Evolutionary conservation across 2,329 filamentous ascomycete species (phyloP).

Genomic region (Aotearoamyces nothofagi): DNA sequence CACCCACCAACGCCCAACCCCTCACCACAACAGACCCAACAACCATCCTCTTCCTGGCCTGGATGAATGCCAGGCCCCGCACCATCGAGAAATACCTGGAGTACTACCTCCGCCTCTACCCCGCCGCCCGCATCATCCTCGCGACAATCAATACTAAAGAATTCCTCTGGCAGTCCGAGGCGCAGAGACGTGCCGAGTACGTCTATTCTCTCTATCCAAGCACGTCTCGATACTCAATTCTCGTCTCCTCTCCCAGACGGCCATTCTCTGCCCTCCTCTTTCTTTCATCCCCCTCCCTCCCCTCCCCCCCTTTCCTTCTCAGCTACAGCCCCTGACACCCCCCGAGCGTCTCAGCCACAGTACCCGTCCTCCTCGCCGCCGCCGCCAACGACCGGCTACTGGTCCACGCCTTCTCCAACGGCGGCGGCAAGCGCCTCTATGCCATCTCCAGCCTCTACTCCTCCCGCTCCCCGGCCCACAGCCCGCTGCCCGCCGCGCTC

Average conservation of each 20-base stretch:
- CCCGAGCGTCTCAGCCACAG: background rate
- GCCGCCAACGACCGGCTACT: conserved; percentile 21
- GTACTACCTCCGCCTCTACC: conserved; percentile 34
- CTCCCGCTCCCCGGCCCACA: conserved; percentile 4
- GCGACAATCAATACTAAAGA: conserved; percentile 30
- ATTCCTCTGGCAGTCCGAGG: conserved; percentile 24
- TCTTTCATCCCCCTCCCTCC: no score
- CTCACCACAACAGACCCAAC: conserved; percentile 9
- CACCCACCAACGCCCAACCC: conserved; percentile 3
- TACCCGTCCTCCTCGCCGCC: conserved; percentile 24
- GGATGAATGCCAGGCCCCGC: conserved; percentile 39
- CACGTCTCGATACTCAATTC: no score
- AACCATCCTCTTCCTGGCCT: conserved; percentile 37
- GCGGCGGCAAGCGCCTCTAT: conserved; percentile 27
- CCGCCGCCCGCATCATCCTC: conserved; percentile 32
- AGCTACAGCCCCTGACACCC: background rate
- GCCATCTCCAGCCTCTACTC: conserved; percentile 7
- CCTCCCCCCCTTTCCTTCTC: no score
- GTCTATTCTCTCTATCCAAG: no score
- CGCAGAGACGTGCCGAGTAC: conserved; percentile 8
- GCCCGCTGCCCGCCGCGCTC: conserved; percentile 6
- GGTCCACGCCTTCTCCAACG: conserved; percentile 41
- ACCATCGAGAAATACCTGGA: conserved; percentile 39
- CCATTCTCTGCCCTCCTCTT: no score
- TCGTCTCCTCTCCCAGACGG: no score